These are phyloP conservation scores for Arabidopsis lyrata DNA, from an alignment of 441 rosid genomes.

Conservation along the genomic window DNA sequence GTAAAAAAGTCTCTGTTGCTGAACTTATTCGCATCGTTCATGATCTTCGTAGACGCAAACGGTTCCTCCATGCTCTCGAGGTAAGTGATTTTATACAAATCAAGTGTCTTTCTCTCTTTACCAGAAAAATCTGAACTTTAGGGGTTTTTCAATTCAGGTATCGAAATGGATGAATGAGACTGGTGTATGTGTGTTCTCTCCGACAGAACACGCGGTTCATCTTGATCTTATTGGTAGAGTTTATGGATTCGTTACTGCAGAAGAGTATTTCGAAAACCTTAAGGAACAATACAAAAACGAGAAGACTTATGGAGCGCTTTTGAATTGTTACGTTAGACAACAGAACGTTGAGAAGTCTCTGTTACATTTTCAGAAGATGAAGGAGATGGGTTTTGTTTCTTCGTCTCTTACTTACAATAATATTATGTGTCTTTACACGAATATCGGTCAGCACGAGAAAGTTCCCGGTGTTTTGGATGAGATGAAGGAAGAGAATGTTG, in stretches of 20 bases:
- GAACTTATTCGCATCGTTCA: conserved; percentile 84
- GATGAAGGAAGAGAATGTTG: conserved; percentile 68
- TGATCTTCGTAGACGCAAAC: conserved; percentile 77
- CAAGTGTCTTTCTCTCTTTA: neutral
- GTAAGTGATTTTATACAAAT: conserved; percentile 44
- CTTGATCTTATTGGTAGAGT: conserved; percentile 82
- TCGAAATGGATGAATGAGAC: conserved; percentile 77
- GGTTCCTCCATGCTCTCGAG: conserved; percentile 86
- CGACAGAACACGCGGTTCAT: conserved; percentile 78
- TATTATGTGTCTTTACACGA: conserved; percentile 83
- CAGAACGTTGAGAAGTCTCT: conserved; percentile 63
- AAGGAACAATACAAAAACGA: conserved; percentile 71
- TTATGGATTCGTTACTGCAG: conserved; percentile 68
- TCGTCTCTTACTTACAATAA: conserved; percentile 69
- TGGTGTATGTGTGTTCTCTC: conserved; percentile 62
- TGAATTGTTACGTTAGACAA: conserved; percentile 79
- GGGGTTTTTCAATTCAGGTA: conserved; percentile 54
- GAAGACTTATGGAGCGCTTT: conserved; percentile 83
- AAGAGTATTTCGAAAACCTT: conserved; percentile 64
- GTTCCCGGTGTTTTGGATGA: conserved; percentile 65
- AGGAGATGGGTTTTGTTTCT: conserved; percentile 67
- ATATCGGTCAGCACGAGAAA: conserved; percentile 59
- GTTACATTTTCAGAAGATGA: conserved; percentile 66
- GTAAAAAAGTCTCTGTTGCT: conserved; percentile 64
- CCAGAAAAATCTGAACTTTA: neutral